phyloP scores from a whole-genome alignment of 352 stramenopile genomes.

The Phytophthora chlamydospora region DNA sequence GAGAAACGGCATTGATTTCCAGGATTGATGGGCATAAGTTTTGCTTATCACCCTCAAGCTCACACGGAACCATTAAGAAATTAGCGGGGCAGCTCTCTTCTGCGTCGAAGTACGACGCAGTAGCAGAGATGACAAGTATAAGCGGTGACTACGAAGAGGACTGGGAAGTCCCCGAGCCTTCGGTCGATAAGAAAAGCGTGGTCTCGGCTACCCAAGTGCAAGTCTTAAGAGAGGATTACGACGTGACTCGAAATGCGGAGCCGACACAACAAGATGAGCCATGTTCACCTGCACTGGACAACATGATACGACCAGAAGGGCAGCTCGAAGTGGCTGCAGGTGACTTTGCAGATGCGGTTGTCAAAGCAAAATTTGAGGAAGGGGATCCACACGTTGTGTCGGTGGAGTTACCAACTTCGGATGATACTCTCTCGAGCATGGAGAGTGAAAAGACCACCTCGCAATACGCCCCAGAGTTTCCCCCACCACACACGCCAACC shows the following conservation, averaged over 20 bases:
- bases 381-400: neutral
- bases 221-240: constrained; percentile 10
- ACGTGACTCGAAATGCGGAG: constrained; percentile 19
- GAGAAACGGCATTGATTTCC: constrained; percentile 4
- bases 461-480: neutral
- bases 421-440: constrained; percentile 9
- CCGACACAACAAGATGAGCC: constrained; percentile 5
- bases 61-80: constrained; percentile 1
- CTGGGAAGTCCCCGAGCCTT: constrained; percentile 23
- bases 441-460: neutral
- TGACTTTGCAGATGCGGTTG: neutral
- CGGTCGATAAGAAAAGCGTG: constrained; percentile 11
- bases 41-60: neutral
- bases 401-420: constrained; percentile 8
- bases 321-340: neutral
- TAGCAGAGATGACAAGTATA: constrained; percentile 12
- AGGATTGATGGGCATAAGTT: constrained; percentile 4
- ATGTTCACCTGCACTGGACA: neutral
- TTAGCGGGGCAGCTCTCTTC: neutral
- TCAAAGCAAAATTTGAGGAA: constrained; percentile 6
- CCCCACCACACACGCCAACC: neutral
- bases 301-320: neutral
- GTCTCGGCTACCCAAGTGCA: constrained; percentile 4
- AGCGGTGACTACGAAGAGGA: constrained; percentile 30
- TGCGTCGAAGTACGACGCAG: neutral